Percentiles rank a stretch among this genome's conserved stretches.
Evolutionary conservation across 352 stramenopile genomes (phyloP).

Genomic region (Phytophthora rubi): DNA sequence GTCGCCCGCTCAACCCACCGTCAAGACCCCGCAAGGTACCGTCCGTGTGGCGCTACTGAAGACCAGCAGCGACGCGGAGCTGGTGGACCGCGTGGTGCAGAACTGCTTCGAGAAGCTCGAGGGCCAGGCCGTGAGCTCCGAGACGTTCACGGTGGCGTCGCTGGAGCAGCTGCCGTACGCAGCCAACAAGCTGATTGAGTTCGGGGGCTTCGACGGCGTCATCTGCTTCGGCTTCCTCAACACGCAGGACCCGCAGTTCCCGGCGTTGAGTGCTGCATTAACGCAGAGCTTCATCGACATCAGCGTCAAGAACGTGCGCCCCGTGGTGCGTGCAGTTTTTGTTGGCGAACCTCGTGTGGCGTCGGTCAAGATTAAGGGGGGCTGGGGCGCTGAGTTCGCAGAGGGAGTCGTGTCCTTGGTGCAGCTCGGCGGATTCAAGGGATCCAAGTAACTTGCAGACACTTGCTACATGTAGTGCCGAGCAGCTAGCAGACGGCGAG

Average conservation of each 20-base stretch:
- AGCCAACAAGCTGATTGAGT: slow-evolving; percentile 81
- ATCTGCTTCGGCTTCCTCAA: slow-evolving; percentile 86
- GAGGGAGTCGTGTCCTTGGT: slow-evolving; percentile 66
- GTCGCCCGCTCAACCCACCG: slow-evolving; percentile 11
- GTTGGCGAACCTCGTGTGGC: slow-evolving; percentile 77
- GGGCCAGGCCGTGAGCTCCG: slow-evolving; percentile 36
- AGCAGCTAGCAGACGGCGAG: neutral
- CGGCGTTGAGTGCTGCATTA: slow-evolving; percentile 57
- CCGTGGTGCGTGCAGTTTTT: slow-evolving; percentile 80
- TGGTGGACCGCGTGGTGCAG: slow-evolving; percentile 74
- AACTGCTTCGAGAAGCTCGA: slow-evolving; percentile 66
- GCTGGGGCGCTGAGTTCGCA: slow-evolving; percentile 75
- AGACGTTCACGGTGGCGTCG: slow-evolving; percentile 78
- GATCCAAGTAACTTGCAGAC: slow-evolving; percentile 27
- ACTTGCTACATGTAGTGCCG: neutral
- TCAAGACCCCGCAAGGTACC: slow-evolving; percentile 7
- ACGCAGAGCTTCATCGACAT: slow-evolving; percentile 87
- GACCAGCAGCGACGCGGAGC: slow-evolving; percentile 72
- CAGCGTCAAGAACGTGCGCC: slow-evolving; percentile 80
- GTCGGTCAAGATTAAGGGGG: slow-evolving; percentile 80
- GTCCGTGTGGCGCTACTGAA: slow-evolving; percentile 78
- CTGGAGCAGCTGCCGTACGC: slow-evolving; percentile 87
- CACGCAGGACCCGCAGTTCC: slow-evolving; percentile 66
- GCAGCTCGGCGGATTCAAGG: slow-evolving; percentile 71
- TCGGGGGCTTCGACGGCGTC: slow-evolving; percentile 77